Base-by-base conservation (phyloP, 306 rosid species). In the Vigna mungo region DNA sequence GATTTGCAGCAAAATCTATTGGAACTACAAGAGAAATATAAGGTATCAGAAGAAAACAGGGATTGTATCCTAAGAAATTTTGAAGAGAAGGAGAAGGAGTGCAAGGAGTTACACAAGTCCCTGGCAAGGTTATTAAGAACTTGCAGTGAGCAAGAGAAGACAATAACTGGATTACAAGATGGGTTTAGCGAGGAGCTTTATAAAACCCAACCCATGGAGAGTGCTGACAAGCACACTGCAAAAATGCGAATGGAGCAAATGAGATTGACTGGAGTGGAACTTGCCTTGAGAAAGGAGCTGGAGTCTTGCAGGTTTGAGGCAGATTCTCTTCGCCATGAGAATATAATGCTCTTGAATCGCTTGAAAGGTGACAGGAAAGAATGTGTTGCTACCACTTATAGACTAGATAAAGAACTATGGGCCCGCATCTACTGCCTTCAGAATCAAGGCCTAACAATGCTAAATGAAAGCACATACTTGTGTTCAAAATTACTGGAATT, bases 261-360 rank as follows among this genome's bases (percentile, higher is more conserved):
- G 80, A 91, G 99, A 84, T 83, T 92, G 83, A 78, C 94, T 17
- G 94, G 93, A 55, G 87, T 91, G 68, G 99, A 95, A 84, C 53
- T 85, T 65, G 86, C 85, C 74, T 87, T 95, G 88, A 87, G 98
- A 75, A 90, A 68, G 82, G 97, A 92, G 80, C 74, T 92, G 81
- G 94, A 95, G 21, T 88, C 94, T 68, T 87, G n/a, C 61, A 85
- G 86, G 85, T 79, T 87, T 68, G 96, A 95, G 83, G 89, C 83
- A 68, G 97, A 92, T 82, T 88, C 99, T 81, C 96, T 95, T 80
- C 92, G 98, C 63, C 97, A 81, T 41, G 99, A 92, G 86, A 96
- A 96, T 85, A 89, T 89, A 64, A 78, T 69, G 59, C 82, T 96
- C 58, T 72, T 92, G 78, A 80, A 87, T 78, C 89, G 91, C 58